Evolutionary conservation across 345 rosid genomes (phyloP).

Genomic region (Microthlaspi erraticum): DNA sequence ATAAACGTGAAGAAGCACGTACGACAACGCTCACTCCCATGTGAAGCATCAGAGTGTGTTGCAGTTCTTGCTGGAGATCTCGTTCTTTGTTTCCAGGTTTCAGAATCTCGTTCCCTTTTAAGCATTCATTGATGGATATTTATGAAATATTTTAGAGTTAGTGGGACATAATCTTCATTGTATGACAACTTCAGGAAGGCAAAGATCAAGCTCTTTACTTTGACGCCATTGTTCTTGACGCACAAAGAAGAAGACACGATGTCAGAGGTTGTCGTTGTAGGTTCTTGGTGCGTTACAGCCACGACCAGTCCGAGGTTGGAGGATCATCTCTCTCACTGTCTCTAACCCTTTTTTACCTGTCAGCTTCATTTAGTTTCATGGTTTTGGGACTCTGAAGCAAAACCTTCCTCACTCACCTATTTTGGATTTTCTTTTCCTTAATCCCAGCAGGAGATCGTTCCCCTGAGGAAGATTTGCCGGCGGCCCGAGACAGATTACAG

Average conservation of each 20-base stretch:
- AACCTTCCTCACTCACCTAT: constrained; percentile 31
- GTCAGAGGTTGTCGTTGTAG: constrained; percentile 99
- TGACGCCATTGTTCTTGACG: constrained; percentile 96
- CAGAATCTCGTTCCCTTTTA: not conserved
- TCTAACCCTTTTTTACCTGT: constrained; percentile 2
- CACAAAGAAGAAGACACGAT: constrained; percentile 97
- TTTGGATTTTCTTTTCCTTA: constrained; percentile 38
- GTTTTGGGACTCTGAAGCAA: constrained; percentile 18
- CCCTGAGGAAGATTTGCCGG: constrained; percentile 89
- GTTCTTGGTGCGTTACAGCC: constrained; percentile 95
- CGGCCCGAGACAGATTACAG: constrained; percentile 99
- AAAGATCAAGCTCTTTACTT: constrained; percentile 98
- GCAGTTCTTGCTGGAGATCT: constrained; percentile 99
- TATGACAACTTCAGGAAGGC: constrained; percentile 73
- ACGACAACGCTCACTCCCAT: constrained; percentile 96
- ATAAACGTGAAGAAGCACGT: constrained; percentile 74
- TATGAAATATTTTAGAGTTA: constrained; percentile 8
- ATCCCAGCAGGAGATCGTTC: constrained; percentile 89
- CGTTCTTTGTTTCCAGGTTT: constrained; percentile 96
- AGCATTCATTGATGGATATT: constrained; percentile 22
- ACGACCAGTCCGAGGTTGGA: constrained; percentile 92
- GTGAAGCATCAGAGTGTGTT: constrained; percentile 98
- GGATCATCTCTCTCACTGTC: constrained; percentile 26
- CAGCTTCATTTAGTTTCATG: constrained; percentile 22
- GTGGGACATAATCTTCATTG: not conserved